phyloP scores from a whole-genome alignment of 306 rosid species.

The Glycine latifolia region DNA sequence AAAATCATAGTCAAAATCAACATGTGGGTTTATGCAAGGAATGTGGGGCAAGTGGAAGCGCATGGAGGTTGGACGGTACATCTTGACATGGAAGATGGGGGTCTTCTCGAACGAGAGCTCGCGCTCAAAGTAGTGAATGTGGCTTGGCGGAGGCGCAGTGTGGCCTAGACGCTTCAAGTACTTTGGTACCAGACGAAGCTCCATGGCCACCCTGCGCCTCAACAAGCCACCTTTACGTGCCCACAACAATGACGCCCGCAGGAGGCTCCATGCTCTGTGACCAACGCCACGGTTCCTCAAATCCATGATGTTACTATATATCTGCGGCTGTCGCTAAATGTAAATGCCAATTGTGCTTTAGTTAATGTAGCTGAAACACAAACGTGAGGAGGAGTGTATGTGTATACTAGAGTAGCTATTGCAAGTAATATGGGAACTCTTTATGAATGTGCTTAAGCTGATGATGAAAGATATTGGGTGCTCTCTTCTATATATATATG shows the following conservation, averaged over 20 bases:
- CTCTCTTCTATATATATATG: not conserved
- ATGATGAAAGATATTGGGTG: slow-evolving; percentile 28
- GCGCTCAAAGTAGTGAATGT: slow-evolving; percentile 66
- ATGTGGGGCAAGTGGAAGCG: slow-evolving; percentile 70
- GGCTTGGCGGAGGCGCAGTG: slow-evolving; percentile 1
- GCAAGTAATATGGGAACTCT: slow-evolving; percentile 2
- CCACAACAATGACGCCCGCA: slow-evolving; percentile 78
- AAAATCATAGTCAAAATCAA: slow-evolving; percentile 68
- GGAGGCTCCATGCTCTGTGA: slow-evolving; percentile 68
- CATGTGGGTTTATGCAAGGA: slow-evolving; percentile 73
- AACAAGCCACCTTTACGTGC: slow-evolving; percentile 80
- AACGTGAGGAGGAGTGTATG: not conserved
- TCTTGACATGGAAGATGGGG: slow-evolving; percentile 66
- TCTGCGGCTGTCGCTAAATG: not conserved
- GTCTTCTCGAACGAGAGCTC: slow-evolving; percentile 87
- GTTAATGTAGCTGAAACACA: not conserved
- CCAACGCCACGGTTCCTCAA: slow-evolving; percentile 51
- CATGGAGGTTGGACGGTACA: slow-evolving; percentile 63
- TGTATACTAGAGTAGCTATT: not conserved
- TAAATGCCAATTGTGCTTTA: not conserved
- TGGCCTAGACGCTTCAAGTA: slow-evolving; percentile 61
- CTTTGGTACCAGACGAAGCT: slow-evolving; percentile 69
- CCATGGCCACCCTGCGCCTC: slow-evolving; percentile 63
- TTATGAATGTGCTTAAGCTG: slow-evolving; percentile 8
- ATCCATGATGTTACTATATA: slow-evolving; percentile 37